Evolutionary conservation across 306 rosid genomes (phyloP), one percentile per base, ranked within the genome.

Genomic region (Casuarina cunninghamiana): DNA sequence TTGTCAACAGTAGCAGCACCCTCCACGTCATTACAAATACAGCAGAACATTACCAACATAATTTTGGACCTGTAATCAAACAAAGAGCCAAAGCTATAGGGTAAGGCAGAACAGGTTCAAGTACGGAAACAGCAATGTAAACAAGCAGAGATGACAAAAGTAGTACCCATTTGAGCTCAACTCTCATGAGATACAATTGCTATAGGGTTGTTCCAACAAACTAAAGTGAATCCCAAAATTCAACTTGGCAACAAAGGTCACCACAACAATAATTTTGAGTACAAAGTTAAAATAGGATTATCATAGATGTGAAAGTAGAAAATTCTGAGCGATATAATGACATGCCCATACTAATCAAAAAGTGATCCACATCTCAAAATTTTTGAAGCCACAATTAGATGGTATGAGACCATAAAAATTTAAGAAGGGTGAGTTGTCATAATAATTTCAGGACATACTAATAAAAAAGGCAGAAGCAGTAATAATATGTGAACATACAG

Each of bases 1-100:
- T 57, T 87, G 60, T 85, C 88, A 76, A 45, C 74, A 50, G 79
- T 76, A 82, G 80, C 79, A 68, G 60, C 44, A 75, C 41, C 51
- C 63, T 70, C 91, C n/a, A 78, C 86, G 81, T 84, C 91, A 58
- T 83, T 79, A 79, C 90, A 88, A 89, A n/a, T n/a, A n/a, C n/a
- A n/a, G n/a, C n/a, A 92, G 86, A 94, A 92, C 10, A 76, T 61
- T 16, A 50, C 89, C 90, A 94, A 82, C 60, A n/a, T n/a, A 76
- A n/a, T n/a, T n/a, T n/a, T n/a, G n/a, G n/a, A n/a, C n/a, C n/a
- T n/a, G n/a, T n/a, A n/a, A n/a, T n/a, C n/a, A n/a, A n/a, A n/a
- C n/a, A n/a, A n/a, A n/a, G n/a, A n/a, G n/a, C n/a, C n/a, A n/a
- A n/a, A n/a, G 72, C 63, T 71, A 69, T 55, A 77, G 68, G n/a